Conservation (phyloP, 2,329 filamentous ascomycete genomes). For the Pseudogymnoascus sp. region DNA sequence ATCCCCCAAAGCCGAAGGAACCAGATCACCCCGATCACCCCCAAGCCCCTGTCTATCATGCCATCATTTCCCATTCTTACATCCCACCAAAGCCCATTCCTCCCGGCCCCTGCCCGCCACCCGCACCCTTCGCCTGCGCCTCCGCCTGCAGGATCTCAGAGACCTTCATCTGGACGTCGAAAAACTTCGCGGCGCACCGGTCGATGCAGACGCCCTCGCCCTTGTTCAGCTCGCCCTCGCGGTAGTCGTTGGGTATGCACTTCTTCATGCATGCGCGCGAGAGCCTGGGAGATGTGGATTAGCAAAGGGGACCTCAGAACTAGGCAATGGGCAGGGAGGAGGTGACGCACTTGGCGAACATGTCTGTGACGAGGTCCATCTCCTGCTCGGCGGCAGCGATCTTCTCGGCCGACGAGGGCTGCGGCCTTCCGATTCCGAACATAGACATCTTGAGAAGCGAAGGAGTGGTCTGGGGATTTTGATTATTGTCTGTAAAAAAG, state of each 20-base stretch:
- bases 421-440: conserved; percentile 64
- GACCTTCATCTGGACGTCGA: conserved; percentile 96
- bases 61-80: conserved; percentile 24
- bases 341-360: conserved; percentile 80
- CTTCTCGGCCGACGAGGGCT: conserved; percentile 93
- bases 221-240: conserved; percentile 95
- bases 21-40: not conserved
- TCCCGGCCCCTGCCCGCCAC: conserved; percentile 36
- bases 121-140: conserved; percentile 57
- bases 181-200: conserved; percentile 95
- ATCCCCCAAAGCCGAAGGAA: conserved; percentile 1
- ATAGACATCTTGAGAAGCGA: conserved; percentile 52
- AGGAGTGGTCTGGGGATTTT: not conserved
- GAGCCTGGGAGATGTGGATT: conserved; percentile 46
- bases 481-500: not conserved
- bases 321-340: conserved; percentile 11
- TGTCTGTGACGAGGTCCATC: conserved; percentile 94
- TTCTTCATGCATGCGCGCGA: conserved; percentile 86
- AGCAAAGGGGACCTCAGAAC: conserved; percentile 7
- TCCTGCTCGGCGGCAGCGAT: conserved; percentile 93
- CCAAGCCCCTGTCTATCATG: not conserved
- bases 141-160: conserved; percentile 93
- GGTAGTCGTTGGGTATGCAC: conserved; percentile 87
- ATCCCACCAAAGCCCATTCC: conserved; percentile 40
- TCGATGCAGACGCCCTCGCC: conserved; percentile 97